phyloP scores from a whole-genome alignment of 805 yeast species.

The Barnettozyma botsteinii region DNA sequence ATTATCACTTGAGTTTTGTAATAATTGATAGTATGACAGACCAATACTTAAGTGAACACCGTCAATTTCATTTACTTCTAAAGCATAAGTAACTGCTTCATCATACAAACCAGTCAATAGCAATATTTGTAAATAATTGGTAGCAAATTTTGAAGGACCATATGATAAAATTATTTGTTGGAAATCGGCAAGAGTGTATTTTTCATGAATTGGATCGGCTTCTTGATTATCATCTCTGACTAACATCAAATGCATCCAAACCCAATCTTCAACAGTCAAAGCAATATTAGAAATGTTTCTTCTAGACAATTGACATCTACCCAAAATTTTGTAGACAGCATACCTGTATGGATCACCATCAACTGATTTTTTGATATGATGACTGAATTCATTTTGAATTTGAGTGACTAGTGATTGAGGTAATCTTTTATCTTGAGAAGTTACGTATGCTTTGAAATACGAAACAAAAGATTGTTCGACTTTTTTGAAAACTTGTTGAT shows the following conservation, averaged over 20 bases:
- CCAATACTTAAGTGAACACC: constrained; percentile 88
- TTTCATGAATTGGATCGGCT: constrained; percentile 54
- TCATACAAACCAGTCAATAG: constrained; percentile 77
- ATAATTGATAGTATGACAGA: constrained; percentile 63
- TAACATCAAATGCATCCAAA: constrained; percentile 86
- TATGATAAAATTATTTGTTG: constrained; percentile 64
- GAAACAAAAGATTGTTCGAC: constrained; percentile 80
- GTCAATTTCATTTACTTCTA: constrained; percentile 66
- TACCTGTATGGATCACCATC: constrained; percentile 84
- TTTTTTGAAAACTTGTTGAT: constrained; percentile 70
- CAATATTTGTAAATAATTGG: constrained; percentile 68
- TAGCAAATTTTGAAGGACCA: constrained; percentile 68
- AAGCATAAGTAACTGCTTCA: constrained; percentile 62
- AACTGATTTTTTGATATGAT: constrained; percentile 61
- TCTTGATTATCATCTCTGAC: constrained; percentile 51
- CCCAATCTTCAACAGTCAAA: constrained; percentile 88
- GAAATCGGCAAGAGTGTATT: constrained; percentile 66
- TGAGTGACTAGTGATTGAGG: constrained; percentile 64
- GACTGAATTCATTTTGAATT: constrained; percentile 75
- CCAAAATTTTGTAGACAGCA: constrained; percentile 85
- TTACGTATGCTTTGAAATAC: constrained; percentile 66
- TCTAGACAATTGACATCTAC: constrained; percentile 73
- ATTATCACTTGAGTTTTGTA: constrained; percentile 39
- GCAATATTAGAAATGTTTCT: constrained; percentile 63
- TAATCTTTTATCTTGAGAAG: constrained; percentile 46